Base-by-base conservation (phyloP, 306 rosid genomes). In the Dalbergia oliveri region DNA sequence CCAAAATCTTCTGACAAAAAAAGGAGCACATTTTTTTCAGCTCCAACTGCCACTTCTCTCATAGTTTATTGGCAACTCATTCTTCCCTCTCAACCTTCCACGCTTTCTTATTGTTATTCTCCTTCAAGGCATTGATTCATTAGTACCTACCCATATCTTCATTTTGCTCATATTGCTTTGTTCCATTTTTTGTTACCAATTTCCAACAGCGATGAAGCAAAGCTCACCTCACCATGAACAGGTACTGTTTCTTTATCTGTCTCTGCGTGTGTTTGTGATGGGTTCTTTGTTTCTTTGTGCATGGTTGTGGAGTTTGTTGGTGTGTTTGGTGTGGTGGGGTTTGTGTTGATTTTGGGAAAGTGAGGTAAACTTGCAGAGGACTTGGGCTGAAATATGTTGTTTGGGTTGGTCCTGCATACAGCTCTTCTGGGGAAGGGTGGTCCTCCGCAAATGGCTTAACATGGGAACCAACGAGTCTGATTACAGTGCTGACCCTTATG, bases 321-420 rank as follows among this genome's bases (percentile, higher is more conserved):
- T 77, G 16, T 69, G 66, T 2, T 44, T 68, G 75, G 85, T 77
- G 16, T 69, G 66, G 49, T 83, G 66, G 81, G 79, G 84, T 35
- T 79, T 79, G 19, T 84, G 81, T 80, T 87, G 69, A 79, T 84
- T 84, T 78, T 85, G 84, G 85, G 64, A 69, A 87, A 73, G 43
- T 84, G 89, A 88, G 91, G 80, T 7, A 54, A 85, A 81, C 81
- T 83, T 91, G 96, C 97, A 88, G 98, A 90, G 90, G 21, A 66
- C 79, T 73, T 89, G 90, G 90, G 94, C 96, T 95, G 97, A 95
- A 91, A 15, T 91, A 54, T 96, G 92, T 89, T 96, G 97, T 93
- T 95, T 91, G 76, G 97, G 75, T 90, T 93, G 93, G 88, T 90
- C 91, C 54, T 93, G 91, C 92, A 50, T 90, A 80, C 98, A 96